These are phyloP conservation scores for Melaleuca quinquenervia DNA, from an alignment of 345 rosid species.

Conservation along the genomic window DNA sequence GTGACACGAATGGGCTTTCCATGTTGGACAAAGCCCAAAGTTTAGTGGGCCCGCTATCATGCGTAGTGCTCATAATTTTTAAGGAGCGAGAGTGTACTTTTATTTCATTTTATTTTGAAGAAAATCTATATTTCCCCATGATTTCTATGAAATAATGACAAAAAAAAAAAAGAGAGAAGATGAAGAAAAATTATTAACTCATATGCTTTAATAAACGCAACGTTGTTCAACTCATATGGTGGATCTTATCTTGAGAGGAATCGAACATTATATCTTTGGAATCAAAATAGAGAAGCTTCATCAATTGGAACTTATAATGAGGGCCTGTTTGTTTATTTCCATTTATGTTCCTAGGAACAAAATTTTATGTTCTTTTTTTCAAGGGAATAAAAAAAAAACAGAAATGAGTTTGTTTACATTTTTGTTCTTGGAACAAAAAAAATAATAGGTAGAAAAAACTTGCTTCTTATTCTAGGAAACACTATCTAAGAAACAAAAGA, in stretches of 20 bases:
- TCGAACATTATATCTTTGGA: background rate
- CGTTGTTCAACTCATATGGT: background rate
- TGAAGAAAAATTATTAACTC: background rate
- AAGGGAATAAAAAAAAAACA: no score
- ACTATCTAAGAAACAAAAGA: no score
- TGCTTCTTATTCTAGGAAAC: no score
- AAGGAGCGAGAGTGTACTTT: rapidly evolving
- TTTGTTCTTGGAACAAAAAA: no score
- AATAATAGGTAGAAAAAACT: no score
- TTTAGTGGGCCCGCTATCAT: background rate
- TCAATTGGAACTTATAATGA: background rate
- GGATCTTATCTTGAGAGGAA: background rate
- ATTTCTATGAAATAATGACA: background rate
- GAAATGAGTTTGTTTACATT: no score
- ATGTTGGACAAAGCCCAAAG: background rate
- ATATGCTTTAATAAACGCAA: background rate
- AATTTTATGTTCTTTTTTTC: no score
- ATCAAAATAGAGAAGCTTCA: background rate
- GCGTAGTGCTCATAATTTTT: background rate
- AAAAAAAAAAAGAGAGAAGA: background rate
- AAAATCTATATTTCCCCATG: background rate
- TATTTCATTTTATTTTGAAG: background rate
- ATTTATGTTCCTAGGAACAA: no score
- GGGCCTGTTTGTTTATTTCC: no score
- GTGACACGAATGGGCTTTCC: background rate